These are phyloP conservation scores for Lasiodiplodia citricola DNA, from an alignment of 2,329 filamentous ascomycete species.

Conservation along the genomic window DNA sequence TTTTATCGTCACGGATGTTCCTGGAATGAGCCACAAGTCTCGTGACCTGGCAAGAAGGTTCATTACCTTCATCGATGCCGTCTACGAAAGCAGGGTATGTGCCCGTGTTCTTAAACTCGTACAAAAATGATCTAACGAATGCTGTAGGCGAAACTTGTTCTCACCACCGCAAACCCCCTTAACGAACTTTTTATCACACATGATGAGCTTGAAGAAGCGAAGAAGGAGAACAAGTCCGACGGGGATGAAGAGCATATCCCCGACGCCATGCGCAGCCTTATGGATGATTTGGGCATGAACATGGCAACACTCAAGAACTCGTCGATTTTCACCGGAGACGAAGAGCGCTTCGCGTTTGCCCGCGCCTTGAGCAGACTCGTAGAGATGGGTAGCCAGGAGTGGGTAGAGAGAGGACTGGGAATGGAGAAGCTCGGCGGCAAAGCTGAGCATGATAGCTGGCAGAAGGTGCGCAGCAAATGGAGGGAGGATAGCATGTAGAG, in stretches of 20 bases:
- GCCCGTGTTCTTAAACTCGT: constrained; percentile 5
- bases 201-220: constrained; percentile 47
- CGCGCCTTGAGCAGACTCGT: constrained; percentile 80
- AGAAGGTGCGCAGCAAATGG: constrained; percentile 69
- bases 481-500: constrained; percentile 49
- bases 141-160: constrained; percentile 85
- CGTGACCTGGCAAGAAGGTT: constrained; percentile 90
- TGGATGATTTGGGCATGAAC: constrained; percentile 87
- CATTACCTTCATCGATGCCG: constrained; percentile 96
- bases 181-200: constrained; percentile 48
- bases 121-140: constrained; percentile 9
- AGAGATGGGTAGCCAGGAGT: constrained; percentile 94
- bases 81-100: constrained; percentile 75
- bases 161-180: constrained; percentile 86
- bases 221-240: constrained; percentile 48
- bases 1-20: constrained; percentile 89
- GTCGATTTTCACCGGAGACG: constrained; percentile 88
- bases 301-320: constrained; percentile 84
- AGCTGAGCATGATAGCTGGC: constrained; percentile 68
- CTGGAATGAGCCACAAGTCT: constrained; percentile 85
- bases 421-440: constrained; percentile 69
- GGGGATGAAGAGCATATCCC: constrained; percentile 61
- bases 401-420: constrained; percentile 81
- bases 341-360: constrained; percentile 96
- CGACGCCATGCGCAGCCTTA: constrained; percentile 76